Conservation (phyloP, 108 stramenopile species). For the Skeletonema menzelii region DNA sequence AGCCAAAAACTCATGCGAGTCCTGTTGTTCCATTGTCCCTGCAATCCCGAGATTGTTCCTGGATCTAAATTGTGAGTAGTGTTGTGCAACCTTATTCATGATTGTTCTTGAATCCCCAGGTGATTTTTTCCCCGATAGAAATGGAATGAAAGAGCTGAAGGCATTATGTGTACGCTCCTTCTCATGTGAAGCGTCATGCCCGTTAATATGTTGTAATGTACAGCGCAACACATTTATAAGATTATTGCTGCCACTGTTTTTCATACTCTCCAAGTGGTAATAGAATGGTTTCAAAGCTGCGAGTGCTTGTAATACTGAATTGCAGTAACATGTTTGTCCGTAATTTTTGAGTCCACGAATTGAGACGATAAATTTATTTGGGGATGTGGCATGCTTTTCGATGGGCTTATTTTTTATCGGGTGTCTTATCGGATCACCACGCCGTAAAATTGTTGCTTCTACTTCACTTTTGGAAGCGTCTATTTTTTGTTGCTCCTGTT, state of each 20-base stretch:
- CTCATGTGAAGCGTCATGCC: constrained; percentile 7
- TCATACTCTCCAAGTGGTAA: constrained; percentile 53
- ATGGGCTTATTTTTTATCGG: not conserved
- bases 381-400: not conserved
- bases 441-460: not conserved
- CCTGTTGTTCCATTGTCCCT: constrained; percentile 68
- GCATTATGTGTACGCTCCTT: constrained; percentile 8
- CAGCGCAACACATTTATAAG: constrained; percentile 5
- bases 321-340: constrained; percentile 85
- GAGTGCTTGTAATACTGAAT: constrained; percentile 77
- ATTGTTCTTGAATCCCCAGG: constrained; percentile 15
- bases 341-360: constrained; percentile 61
- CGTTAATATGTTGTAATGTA: constrained; percentile 50
- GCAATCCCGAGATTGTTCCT: constrained; percentile 2
- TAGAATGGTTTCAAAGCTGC: constrained; percentile 63
- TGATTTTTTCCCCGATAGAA: not conserved
- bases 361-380: not conserved
- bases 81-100: constrained; percentile 45
- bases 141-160: constrained; percentile 1
- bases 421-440: not conserved
- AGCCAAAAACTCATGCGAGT: constrained; percentile 80
- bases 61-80: constrained; percentile 57
- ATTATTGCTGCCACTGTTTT: not conserved
- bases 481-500: not conserved
- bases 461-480: not conserved